Base-by-base conservation (phyloP, 2,329 filamentous ascomycete genomes). In the Fusarium coffeatum region DNA sequence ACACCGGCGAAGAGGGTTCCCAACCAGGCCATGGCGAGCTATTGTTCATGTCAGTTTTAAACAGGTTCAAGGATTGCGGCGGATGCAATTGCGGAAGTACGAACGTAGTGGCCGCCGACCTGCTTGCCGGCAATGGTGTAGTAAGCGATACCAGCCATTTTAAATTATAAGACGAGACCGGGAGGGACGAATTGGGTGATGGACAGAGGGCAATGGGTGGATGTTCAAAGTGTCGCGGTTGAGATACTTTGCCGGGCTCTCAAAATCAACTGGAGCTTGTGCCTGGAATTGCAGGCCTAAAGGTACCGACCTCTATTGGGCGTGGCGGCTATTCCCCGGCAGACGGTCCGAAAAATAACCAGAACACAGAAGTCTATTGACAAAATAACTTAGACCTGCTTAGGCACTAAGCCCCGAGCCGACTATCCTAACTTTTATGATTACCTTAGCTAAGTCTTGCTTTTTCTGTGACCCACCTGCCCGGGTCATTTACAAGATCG, bases 51-150 rank as follows among this genome's bases (percentile, higher is more conserved):
- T 71, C 64, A 75, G 64, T 67, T 54, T 66, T 25, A 18, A 42
- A 37, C 53, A 55, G 23, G 25, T 43, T 63, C 50, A 34, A 30
- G 40, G 40, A 56, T 23, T 45, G 59, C 56, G 37, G 45, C 55
- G 46, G 47, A 27, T 54, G 59, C 56, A 55, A 70, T 69, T 69
- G 73, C 28, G 55, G 66, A 45, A 42, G 34, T 57, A 85, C 87
- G 77, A 75, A 89, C 87, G 81, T 87, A 84, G 83, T 89, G 87
- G 68, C 87, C 87, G 82, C 83, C 87, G 79, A 89, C 79, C 80
- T 88, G 84, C 78, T 83, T 84, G 81, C 87, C 87, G 79, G 87
- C 81, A 76, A 89, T 82, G 72, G 78, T 84, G 83, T 89, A 89
- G 71, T 77, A 78, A 67, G 79, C 75, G 71, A 78, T 64, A 58